A percentile compares a stretch with the other conserved stretches of the same genome.
These are phyloP conservation scores for Gryganskiella cystojenkinii DNA, from an alignment of 192 early-diverging fungal species.

Conservation along the genomic window DNA sequence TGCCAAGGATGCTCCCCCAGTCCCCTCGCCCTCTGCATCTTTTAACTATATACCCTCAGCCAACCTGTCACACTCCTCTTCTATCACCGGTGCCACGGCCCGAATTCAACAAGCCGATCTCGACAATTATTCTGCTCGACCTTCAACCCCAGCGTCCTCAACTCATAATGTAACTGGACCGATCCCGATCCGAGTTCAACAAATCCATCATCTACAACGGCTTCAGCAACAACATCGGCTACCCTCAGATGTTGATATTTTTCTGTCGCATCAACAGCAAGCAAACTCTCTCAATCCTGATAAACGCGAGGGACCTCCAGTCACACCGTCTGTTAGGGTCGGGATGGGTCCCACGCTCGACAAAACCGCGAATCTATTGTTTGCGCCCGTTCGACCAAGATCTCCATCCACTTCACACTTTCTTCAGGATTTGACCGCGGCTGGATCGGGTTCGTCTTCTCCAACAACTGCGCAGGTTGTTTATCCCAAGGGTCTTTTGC, in stretches of 20 bases:
- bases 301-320: background rate
- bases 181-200: background rate
- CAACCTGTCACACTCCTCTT: slow-evolving; percentile 6
- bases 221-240: slow-evolving; percentile 1
- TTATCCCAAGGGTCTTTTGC: background rate
- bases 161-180: slow-evolving; percentile 8
- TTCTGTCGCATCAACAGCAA: slow-evolving; percentile 1
- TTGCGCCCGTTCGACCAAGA: slow-evolving; percentile 3
- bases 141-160: slow-evolving; percentile 26
- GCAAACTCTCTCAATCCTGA: background rate
- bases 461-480: slow-evolving; percentile 1
- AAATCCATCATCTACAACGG: background rate
- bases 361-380: background rate
- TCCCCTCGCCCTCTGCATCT: slow-evolving; percentile 29
- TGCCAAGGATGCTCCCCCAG: slow-evolving; percentile 3
- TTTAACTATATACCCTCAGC: slow-evolving; percentile 34
- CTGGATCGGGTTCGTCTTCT: background rate
- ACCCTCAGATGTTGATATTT: slow-evolving; percentile 7
- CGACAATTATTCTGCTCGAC: background rate
- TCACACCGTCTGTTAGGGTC: background rate
- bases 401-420: background rate
- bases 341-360: background rate
- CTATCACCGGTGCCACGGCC: background rate
- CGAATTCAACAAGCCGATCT: slow-evolving; percentile 4
- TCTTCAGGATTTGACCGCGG: background rate